Conservation (phyloP, 129 eudicot species). For the Mikania micrantha region DNA sequence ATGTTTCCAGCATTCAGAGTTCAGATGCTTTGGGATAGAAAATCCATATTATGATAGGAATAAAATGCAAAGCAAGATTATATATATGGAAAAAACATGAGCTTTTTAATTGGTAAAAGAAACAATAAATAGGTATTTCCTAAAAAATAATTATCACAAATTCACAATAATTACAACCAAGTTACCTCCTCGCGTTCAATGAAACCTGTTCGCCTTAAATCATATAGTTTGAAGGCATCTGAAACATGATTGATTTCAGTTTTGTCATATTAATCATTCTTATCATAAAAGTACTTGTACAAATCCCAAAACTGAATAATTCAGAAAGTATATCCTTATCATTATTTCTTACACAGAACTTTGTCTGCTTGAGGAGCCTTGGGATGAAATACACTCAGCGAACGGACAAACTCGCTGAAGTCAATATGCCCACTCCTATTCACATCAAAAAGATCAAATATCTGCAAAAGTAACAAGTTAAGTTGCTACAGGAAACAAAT, state of each 20-base stretch:
- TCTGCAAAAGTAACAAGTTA: conserved; percentile 18
- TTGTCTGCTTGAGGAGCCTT: conserved; percentile 55
- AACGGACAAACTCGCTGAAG: conserved; percentile 51
- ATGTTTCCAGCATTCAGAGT: not conserved
- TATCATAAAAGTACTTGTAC: not conserved
- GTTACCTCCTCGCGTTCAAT: conserved; percentile 62
- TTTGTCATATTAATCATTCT: conserved; percentile 12
- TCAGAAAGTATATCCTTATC: not conserved
- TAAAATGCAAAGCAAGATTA: not conserved
- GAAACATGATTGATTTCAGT: conserved; percentile 16
- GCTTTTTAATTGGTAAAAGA: not conserved
- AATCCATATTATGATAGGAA: not conserved
- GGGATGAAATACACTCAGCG: conserved; percentile 51
- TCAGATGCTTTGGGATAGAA: not conserved
- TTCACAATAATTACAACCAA: not conserved
- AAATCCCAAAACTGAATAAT: not conserved
- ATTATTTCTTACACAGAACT: conserved; percentile 31
- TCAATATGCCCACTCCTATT: conserved; percentile 46
- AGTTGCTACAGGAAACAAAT: not conserved
- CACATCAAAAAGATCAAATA: conserved; percentile 43
- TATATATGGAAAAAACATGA: not conserved
- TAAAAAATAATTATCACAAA: not conserved
- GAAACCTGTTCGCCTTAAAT: conserved; percentile 54
- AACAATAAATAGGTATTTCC: not conserved
- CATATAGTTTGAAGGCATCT: conserved; percentile 59